Evolutionary conservation across 805 yeast species (phyloP).

Genomic region (Kuraishia floccosa): DNA sequence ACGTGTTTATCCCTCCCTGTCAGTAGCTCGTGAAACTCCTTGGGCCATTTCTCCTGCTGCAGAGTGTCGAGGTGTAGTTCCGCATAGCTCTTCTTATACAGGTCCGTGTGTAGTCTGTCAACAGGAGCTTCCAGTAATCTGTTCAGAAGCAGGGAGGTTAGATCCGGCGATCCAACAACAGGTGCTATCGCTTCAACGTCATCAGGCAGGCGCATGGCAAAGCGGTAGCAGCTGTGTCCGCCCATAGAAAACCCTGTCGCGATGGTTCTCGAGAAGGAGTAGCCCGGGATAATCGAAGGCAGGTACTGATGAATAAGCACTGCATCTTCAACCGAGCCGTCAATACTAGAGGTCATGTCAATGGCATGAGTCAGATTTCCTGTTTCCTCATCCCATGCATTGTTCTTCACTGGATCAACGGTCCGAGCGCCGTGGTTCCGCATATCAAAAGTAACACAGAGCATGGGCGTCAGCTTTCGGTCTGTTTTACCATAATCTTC

Average conservation of each 20-base stretch:
- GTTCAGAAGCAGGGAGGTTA: conserved; percentile 30
- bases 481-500: conserved; percentile 20
- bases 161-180: conserved; percentile 36
- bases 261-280: conserved; percentile 21
- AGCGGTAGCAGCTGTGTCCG: conserved; percentile 42
- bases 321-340: conserved; percentile 34
- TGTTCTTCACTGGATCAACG: conserved; percentile 22
- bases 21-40: conserved; percentile 5
- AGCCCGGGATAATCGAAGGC: conserved; percentile 21
- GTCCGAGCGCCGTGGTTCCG: conserved; percentile 45
- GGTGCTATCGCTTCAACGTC: conserved; percentile 31
- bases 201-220: conserved; percentile 25
- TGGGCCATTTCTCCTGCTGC: conserved; percentile 4
- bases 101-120: neutral
- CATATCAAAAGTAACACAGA: conserved; percentile 30
- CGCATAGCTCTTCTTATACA: conserved; percentile 5
- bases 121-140: conserved; percentile 15
- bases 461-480: conserved; percentile 13
- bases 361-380: conserved; percentile 39
- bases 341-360: conserved; percentile 37
- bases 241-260: conserved; percentile 44
- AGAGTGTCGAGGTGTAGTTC: conserved; percentile 3
- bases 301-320: conserved; percentile 29
- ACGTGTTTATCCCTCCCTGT: conserved; percentile 5
- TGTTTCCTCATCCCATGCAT: conserved; percentile 30